Conservation (phyloP, 805 yeast species). For the Zygotorulaspora chibaensis region DNA sequence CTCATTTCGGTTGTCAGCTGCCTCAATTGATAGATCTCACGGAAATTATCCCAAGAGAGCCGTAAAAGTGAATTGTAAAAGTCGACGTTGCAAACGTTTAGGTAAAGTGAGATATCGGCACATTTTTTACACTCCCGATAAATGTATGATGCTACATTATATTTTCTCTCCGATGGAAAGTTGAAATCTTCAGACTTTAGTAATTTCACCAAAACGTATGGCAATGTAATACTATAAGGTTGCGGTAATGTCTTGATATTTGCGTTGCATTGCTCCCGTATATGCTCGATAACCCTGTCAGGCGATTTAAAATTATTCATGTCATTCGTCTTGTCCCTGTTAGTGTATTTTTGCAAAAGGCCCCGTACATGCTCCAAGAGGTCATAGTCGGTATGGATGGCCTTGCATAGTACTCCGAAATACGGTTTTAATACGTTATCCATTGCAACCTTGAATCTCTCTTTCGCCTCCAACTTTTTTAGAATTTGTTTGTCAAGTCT, state of each 20-base stretch:
- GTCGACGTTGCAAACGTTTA: conserved; percentile 30
- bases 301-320: conserved; percentile 7
- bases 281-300: conserved; percentile 16
- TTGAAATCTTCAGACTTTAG: conserved; percentile 15
- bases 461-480: conserved; percentile 19
- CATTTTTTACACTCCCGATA: conserved; percentile 28
- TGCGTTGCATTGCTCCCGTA: conserved; percentile 10
- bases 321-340: conserved; percentile 15
- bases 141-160: conserved; percentile 23
- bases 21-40: conserved; percentile 21
- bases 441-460: conserved; percentile 23
- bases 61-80: conserved; percentile 30
- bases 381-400: conserved; percentile 27
- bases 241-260: conserved; percentile 20
- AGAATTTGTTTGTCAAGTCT: conserved; percentile 11
- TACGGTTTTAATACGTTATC: conserved; percentile 23
- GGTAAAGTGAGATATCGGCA: conserved; percentile 27
- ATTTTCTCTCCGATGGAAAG: conserved; percentile 27
- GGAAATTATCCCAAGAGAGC: conserved; percentile 30
- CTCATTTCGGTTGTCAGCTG: conserved; percentile 29
- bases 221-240: conserved; percentile 29
- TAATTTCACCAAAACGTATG: conserved; percentile 22
- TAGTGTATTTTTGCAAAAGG: conserved; percentile 12
- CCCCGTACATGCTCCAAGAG: conserved; percentile 16
- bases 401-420: conserved; percentile 7